Conservation (phyloP, 2,329 filamentous ascomycete species). For the Arthroderma sp. region DNA sequence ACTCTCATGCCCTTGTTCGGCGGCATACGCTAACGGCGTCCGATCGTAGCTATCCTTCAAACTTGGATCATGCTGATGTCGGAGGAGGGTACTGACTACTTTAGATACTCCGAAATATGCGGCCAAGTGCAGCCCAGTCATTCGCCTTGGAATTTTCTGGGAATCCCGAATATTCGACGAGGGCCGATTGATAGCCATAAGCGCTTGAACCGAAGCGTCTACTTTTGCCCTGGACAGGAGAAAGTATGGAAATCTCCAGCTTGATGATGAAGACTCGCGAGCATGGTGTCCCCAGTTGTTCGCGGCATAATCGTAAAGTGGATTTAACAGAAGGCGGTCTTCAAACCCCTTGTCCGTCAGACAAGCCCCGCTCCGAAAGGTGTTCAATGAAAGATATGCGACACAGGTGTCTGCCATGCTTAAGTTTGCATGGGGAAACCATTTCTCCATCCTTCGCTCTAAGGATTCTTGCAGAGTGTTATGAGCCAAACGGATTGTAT, state of each 20-base stretch:
- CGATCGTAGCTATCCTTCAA: not conserved
- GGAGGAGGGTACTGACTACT: constrained; percentile 5
- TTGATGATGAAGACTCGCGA: constrained; percentile 1
- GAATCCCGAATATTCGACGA: not conserved
- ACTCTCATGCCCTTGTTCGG: not conserved
- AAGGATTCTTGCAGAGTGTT: constrained; percentile 38
- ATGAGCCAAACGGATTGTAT: constrained; percentile 23
- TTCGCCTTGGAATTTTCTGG: constrained; percentile 9
- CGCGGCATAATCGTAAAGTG: constrained; percentile 19
- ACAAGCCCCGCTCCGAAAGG: constrained; percentile 13
- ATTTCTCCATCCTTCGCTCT: constrained; percentile 18
- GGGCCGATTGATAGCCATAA: not conserved
- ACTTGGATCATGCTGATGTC: constrained; percentile 3
- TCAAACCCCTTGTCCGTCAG: constrained; percentile 9
- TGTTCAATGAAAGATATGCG: constrained; percentile 19
- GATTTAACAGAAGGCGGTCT: constrained; percentile 9
- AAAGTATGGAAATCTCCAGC: not conserved
- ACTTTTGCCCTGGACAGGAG: not conserved
- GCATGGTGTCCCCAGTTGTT: constrained; percentile 16
- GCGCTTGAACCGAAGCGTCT: not conserved
- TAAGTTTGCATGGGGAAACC: constrained; percentile 13
- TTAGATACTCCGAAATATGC: constrained; percentile 15
- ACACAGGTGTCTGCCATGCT: constrained; percentile 17
- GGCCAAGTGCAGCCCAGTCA: constrained; percentile 14
- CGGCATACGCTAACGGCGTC: not conserved